These are phyloP conservation scores for Epichloe amarillans DNA, from an alignment of 2,329 filamentous ascomycete species.

Conservation along the genomic window DNA sequence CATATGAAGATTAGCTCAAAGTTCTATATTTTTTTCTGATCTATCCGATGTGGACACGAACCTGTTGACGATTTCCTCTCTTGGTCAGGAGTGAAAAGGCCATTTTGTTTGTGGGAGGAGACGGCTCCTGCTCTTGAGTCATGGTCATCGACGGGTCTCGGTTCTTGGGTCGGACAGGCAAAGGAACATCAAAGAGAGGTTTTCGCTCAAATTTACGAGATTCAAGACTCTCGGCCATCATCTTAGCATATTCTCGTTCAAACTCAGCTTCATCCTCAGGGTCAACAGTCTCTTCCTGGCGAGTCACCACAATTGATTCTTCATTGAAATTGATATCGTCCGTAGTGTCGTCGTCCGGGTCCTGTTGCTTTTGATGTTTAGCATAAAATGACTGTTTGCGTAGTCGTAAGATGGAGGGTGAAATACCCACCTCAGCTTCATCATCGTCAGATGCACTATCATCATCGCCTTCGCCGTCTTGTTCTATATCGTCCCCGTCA, in stretches of 20 bases:
- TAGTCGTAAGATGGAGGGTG: background rate
- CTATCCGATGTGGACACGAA: slow-evolving; percentile 18
- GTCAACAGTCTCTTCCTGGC: slow-evolving; percentile 79
- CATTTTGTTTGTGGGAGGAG: slow-evolving; percentile 49
- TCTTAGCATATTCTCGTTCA: slow-evolving; percentile 91
- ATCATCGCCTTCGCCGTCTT: slow-evolving; percentile 46
- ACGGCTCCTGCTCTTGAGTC: slow-evolving; percentile 13
- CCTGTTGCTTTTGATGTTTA: slow-evolving; percentile 19
- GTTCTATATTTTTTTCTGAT: background rate
- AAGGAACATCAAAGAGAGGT: slow-evolving; percentile 84
- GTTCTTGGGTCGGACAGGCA: slow-evolving; percentile 68
- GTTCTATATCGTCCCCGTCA: slow-evolving; percentile 52
- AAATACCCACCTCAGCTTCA: slow-evolving; percentile 37
- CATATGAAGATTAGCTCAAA: background rate
- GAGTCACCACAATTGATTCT: slow-evolving; percentile 82
- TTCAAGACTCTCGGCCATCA: slow-evolving; percentile 96
- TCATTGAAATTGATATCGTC: slow-evolving; percentile 59
- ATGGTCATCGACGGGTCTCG: slow-evolving; percentile 38
- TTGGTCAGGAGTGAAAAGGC: slow-evolving; percentile 94
- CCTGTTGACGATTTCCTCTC: slow-evolving; percentile 89
- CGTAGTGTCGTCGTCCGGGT: slow-evolving; percentile 34
- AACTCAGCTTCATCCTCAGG: slow-evolving; percentile 95
- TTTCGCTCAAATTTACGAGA: slow-evolving; percentile 94
- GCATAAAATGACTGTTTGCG: background rate
- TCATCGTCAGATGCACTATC: slow-evolving; percentile 47